Base-by-base conservation (phyloP, 2,329 filamentous ascomycete species). In the Aaosphaeria pasadenensis region DNA sequence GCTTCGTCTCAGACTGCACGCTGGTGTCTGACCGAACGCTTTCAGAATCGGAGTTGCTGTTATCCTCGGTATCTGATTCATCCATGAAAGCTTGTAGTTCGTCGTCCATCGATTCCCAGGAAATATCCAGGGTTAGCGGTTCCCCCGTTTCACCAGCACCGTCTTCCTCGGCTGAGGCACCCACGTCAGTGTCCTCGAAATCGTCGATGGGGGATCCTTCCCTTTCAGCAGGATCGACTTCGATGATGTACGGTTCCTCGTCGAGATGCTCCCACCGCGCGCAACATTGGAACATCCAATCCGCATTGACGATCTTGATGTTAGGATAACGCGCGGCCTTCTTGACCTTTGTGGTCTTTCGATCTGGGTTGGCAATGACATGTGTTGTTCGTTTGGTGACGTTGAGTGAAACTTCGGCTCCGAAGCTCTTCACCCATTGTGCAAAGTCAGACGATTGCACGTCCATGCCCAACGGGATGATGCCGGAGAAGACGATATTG, bases 241-340 rank as follows among this genome's bases (percentile, higher is more conserved):
- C 78, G 42, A 95, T 79, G n/a, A 88, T 75, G 62, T 92, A 96
- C 0, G 87, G 85, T 2, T 78, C 78, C 67, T 96, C 91, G 47
- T 94, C 85, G 7, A 95, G 76, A 48, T 82, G 85, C 53, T 81
- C 78, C 94, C 94, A 99, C 66, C 87, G 86, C 29, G 84, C 87
- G 54, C 97, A 83, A 47, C 86, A 95, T 57, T 91, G 87, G 31
- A 86, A 80, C 30, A 99, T 83, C 94, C 94, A 99, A 60, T 89
- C 84, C 45, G 91, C 88, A 58, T 87, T 91, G 42, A 99, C 94
- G 49, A 99, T 95, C 67, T 91, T 91, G 70, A 97, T 88, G 44
- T 84, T 83, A 0, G 87, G 78, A 47, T 90, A 87, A 54, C 85
- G 84, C 11, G 88, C 86, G 0, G 94, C 94, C 69, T 91, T 87